Conservation (phyloP, 306 rosid genomes). For the Chamaecrista fasciculata region DNA sequence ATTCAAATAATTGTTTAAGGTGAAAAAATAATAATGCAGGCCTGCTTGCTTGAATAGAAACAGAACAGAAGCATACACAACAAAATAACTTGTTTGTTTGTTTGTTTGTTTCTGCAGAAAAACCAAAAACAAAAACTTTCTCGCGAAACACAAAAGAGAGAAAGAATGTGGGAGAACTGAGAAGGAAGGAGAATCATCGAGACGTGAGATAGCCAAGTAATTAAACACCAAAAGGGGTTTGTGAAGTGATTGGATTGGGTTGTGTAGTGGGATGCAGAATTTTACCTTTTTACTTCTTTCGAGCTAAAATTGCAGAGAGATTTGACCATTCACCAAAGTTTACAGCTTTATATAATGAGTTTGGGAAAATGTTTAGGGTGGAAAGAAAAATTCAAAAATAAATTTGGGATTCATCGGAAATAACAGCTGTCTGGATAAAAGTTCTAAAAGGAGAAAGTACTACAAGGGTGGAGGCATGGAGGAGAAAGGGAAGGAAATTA, state of each 20-base stretch:
- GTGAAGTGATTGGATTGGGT: slow-evolving; percentile 17
- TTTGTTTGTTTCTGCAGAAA: slow-evolving; percentile 8
- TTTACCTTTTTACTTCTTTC: slow-evolving; percentile 29
- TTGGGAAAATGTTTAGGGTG: too few relatives aligned
- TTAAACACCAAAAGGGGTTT: neutral
- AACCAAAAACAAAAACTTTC: slow-evolving; percentile 29
- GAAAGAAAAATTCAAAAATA: too few relatives aligned
- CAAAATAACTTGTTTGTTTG: too few relatives aligned
- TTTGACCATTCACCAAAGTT: too few relatives aligned
- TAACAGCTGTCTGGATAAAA: too few relatives aligned
- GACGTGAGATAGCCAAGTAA: slow-evolving; percentile 37
- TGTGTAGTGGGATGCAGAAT: slow-evolving; percentile 19
- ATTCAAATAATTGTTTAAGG: slow-evolving; percentile 2
- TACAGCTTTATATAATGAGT: too few relatives aligned
- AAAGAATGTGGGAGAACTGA: neutral
- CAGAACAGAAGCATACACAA: slow-evolving; percentile 26
- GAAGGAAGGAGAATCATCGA: slow-evolving; percentile 34
- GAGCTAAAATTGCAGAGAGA: too few relatives aligned
- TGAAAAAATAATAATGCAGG: slow-evolving; percentile 37
- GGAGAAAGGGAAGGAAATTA: too few relatives aligned
- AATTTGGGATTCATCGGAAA: too few relatives aligned
- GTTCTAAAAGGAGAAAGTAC: too few relatives aligned
- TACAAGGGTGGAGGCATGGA: too few relatives aligned
- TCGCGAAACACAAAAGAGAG: slow-evolving; percentile 30
- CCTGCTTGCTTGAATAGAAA: slow-evolving; percentile 39